Base-by-base conservation (phyloP, 805 yeast species). In the Schizosaccharomyces lindneri region DNA sequence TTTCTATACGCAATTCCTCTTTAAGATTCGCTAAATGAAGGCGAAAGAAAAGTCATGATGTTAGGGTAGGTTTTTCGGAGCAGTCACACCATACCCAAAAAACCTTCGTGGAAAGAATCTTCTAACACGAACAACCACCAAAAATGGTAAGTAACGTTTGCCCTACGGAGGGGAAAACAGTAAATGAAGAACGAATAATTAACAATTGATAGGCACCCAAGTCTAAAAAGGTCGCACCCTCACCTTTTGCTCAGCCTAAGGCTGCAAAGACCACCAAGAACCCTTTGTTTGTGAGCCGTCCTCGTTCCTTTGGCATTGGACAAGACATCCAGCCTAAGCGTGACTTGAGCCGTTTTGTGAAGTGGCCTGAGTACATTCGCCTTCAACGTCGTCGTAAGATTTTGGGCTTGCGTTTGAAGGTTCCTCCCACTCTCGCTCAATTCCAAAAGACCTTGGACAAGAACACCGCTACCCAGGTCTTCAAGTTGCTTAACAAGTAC, bases 351-450 rank as follows among this genome's bases (percentile, higher is more conserved):
- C 88, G 97, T 78, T 89, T 86, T 76, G 97, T 90, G 74, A 93
- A 85, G 79, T 93, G 98, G 98, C 98, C 98, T 74, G 93, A 85
- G 78, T 88, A 90, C 76, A 94, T 90, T 70, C 87, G 95, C 80
- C 81, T 93, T 70, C 98, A 90, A 81, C 89, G 98, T 83, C 97
- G 93, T 80, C 93, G 84, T 85, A 90, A 90, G 83, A 85, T 90
- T 76, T 81, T 90, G 76, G 79, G 83, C 71, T 76, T 89, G 77
- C 89, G 98, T 84, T 82, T 90, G 75, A 90, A 93, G 85, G 98
- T 90, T 74, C 98, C 98, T 70, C 98, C 98, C 73, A 85, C 97
- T 68, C 83, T 90, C 74, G 82, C 97, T 68, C 98, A 90, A 80
- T 90, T 90, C 84, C 88, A 87, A 73, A 79, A 85, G 79, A 84